A percentile compares a stretch with the other conserved stretches of the same genome.
Conservation (phyloP, 345 rosid genomes). For the Populus deltoides region DNA sequence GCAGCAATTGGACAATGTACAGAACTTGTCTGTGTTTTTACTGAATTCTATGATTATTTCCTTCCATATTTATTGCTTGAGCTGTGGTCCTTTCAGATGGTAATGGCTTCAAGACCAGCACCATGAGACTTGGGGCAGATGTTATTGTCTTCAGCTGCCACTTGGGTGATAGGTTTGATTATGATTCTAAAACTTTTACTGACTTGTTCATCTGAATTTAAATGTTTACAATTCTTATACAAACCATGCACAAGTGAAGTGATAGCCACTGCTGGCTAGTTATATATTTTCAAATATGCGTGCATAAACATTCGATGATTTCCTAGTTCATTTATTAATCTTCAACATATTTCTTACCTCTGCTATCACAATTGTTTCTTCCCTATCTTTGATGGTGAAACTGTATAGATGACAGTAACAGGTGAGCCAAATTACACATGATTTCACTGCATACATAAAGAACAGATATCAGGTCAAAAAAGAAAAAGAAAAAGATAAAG, state of each 20-base stretch:
- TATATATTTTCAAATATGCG: background rate
- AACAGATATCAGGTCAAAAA: too few species aligned
- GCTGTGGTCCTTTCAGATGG: slow-evolving; percentile 67
- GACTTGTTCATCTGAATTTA: background rate
- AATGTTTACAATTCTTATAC: background rate
- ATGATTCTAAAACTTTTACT: background rate
- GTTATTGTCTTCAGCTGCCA: slow-evolving; percentile 82
- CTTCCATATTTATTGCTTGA: slow-evolving; percentile 21
- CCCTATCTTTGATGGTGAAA: background rate
- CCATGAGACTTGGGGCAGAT: slow-evolving; percentile 96
- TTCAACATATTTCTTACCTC: background rate
- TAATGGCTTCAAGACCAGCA: slow-evolving; percentile 93
- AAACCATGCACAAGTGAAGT: background rate
- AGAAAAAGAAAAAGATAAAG: too few species aligned
- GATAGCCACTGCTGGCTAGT: background rate
- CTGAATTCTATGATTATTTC: slow-evolving; percentile 8
- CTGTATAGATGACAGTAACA: background rate
- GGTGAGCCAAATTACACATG: background rate
- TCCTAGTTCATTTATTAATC: background rate
- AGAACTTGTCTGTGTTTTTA: slow-evolving; percentile 18
- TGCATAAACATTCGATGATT: background rate
- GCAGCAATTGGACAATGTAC: slow-evolving; percentile 85
- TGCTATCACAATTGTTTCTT: background rate
- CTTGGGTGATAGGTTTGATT: slow-evolving; percentile 54
- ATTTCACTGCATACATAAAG: background rate